phyloP scores from a whole-genome alignment of 208 protist species.

The Leishmania amazonensis region DNA sequence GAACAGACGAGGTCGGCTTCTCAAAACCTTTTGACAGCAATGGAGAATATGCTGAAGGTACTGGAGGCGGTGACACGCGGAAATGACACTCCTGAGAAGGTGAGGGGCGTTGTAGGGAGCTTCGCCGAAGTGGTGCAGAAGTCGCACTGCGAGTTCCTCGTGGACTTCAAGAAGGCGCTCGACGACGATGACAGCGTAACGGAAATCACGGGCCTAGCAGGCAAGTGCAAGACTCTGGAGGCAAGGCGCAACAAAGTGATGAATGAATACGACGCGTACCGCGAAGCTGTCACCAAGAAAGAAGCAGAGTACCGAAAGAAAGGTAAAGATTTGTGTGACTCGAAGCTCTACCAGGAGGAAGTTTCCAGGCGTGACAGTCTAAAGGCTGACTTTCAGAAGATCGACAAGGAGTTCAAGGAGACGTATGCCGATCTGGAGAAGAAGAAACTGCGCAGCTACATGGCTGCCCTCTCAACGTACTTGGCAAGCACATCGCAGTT shows the following conservation, averaged over 20 bases:
- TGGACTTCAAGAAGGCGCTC: constrained; percentile 38
- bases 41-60: constrained; percentile 39
- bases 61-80: constrained; percentile 35
- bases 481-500: constrained; percentile 20
- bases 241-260: constrained; percentile 44
- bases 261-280: constrained; percentile 64
- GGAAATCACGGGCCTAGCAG: constrained; percentile 28
- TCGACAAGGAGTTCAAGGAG: constrained; percentile 49
- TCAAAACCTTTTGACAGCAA: constrained; percentile 23
- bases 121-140: constrained; percentile 23
- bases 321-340: constrained; percentile 48
- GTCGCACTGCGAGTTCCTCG: constrained; percentile 21
- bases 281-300: constrained; percentile 49
- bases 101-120: constrained; percentile 18
- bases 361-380: constrained; percentile 46
- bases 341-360: constrained; percentile 46
- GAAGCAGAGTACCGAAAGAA: constrained; percentile 64
- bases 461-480: constrained; percentile 22
- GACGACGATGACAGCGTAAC: constrained; percentile 30
- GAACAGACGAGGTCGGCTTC: constrained; percentile 32
- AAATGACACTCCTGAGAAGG: constrained; percentile 12
- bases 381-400: constrained; percentile 41
- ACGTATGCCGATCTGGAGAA: constrained; percentile 29
- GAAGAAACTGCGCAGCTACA: constrained; percentile 22
- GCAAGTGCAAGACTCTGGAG: constrained; percentile 48